These are phyloP conservation scores for Chrysoporthe cubensis DNA, from an alignment of 2,329 filamentous ascomycete genomes.

Conservation along the genomic window DNA sequence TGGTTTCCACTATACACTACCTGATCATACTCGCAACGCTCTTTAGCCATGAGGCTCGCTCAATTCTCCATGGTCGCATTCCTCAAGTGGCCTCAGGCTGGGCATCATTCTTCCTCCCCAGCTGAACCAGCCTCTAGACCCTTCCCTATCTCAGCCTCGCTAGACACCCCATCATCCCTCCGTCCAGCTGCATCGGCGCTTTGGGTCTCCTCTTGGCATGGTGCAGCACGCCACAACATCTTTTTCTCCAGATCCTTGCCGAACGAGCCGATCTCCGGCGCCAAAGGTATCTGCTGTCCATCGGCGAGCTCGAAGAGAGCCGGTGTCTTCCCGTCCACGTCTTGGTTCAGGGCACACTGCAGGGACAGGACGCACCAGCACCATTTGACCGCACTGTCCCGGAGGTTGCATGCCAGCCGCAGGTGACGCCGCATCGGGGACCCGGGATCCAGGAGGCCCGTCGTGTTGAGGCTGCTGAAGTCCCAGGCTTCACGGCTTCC, in stretches of 20 bases:
- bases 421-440: neutral
- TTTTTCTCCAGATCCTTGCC: neutral
- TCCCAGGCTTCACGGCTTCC: neutral
- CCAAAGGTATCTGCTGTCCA: neutral
- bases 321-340: neutral
- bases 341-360: slow-evolving; percentile 1
- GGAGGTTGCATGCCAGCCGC: neutral
- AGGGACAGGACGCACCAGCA: neutral
- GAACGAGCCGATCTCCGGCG: neutral
- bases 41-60: slow-evolving; percentile 4
- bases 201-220: neutral
- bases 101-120: no score
- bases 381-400: neutral
- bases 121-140: neutral
- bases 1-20: neutral
- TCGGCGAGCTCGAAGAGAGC: neutral
- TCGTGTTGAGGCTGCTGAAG: neutral
- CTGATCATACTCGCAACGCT: neutral
- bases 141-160: no score
- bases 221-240: neutral
- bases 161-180: neutral
- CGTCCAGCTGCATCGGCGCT: neutral
- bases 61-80: no score
- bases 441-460: neutral
- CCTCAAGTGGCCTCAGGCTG: no score